These are phyloP conservation scores for Parvularia atlantis DNA, from an alignment of 78 protist species.

Conservation along the genomic window DNA sequence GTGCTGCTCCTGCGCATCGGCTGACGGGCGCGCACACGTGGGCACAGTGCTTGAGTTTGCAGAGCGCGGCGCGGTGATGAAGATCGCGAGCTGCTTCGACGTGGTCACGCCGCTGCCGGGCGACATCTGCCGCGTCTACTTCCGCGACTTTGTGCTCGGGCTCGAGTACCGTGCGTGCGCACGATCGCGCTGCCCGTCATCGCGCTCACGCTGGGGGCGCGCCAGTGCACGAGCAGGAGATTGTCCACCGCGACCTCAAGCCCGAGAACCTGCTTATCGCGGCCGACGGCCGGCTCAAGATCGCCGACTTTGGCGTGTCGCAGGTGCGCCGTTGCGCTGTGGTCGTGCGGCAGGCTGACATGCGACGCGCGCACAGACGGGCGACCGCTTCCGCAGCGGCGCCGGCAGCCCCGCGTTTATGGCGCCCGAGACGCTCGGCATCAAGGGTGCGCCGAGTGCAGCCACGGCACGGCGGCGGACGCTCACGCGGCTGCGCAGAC, in stretches of 20 bases:
- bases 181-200: no score
- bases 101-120: neutral
- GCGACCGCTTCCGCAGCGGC: constrained; percentile 3
- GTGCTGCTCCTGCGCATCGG: no score
- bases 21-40: no score
- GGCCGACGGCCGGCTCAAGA: neutral
- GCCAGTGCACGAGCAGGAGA: constrained; percentile 16
- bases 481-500: no score
- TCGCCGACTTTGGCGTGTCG: constrained; percentile 27
- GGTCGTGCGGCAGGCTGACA: constrained; percentile 7
- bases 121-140: neutral
- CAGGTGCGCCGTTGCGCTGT: no score
- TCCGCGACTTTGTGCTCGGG: constrained; percentile 12
- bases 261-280: constrained; percentile 36
- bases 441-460: neutral
- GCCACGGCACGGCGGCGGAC: constrained; percentile 22
- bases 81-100: no score
- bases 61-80: constrained; percentile 13
- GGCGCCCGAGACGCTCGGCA: constrained; percentile 48
- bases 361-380: no score
- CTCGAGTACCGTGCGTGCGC: constrained; percentile 26
- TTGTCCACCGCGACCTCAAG: constrained; percentile 59
- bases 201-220: no score
- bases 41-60: constrained; percentile 14
- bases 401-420: constrained; percentile 61